Evolutionary conservation across 768 basidiomycete species (phyloP), one percentile per base, ranked within the genome.

Genomic region (Lentinula edodes): DNA sequence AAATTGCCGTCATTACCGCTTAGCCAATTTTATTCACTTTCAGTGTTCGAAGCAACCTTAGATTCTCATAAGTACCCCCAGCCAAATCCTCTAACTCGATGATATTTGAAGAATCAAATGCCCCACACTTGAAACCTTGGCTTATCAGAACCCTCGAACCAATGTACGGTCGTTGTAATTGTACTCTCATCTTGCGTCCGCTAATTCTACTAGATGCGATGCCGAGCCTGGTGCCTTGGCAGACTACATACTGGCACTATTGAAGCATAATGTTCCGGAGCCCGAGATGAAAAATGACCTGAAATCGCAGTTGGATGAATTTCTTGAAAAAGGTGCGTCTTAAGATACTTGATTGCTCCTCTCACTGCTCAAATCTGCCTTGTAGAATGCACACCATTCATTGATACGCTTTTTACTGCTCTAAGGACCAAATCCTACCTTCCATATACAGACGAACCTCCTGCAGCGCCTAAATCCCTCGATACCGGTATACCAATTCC

Each of bases 161-260:
- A 64, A 94, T 98, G 95, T 95, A 63, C 62, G 84, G 74, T 43
- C 46, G 20, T 52, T 57, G n/a, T 6, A 53, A 57, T 38, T 46
- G 64, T 58, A 78, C 68, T 60, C 61, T 63, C 69, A 54, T 65
- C 58, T 7, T n/a, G 53, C 45, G 61, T 52, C 53, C 57, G 28
- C 60, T 15, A 13, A 45, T 56, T 51, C 64, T 66, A 55, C 52
- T 64, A 97, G 95, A 82, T 96, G 93, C 73, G 96, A 98, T 72
- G 96, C 96, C 45, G 96, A 98, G 71, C 95, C 96, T 35, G 85
- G 87, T 35, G 93, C 94, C 36, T 86, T 98, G 56, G 89, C 93
- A 4, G 94, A 98, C 71, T 98, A 98, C 72, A 89, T 98, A 66
- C 84, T 97, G 53, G 96, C 96, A 15, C 79, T 98, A 58, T 78